Evolutionary conservation across 1,284 basidiomycete genomes (phyloP).

Genomic region (Malassezia cuniculi): DNA sequence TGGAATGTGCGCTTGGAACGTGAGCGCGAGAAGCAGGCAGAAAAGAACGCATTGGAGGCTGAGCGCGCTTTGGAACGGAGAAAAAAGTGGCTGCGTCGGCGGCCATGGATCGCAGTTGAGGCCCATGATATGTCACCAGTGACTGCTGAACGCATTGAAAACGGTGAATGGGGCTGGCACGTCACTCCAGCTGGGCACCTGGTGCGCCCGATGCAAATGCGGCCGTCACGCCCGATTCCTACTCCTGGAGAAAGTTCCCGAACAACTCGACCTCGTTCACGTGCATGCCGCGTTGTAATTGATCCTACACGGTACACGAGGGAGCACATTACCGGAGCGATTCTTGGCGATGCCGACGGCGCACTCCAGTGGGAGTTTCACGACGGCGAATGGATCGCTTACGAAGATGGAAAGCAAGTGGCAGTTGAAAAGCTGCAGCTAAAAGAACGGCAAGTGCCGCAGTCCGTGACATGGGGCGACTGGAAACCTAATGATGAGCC

Average conservation of each 20-base stretch:
- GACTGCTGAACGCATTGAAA: slow-evolving; percentile 18
- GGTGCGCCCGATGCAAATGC: slow-evolving; percentile 34
- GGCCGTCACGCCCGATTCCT: slow-evolving; percentile 27
- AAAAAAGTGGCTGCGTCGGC: slow-evolving; percentile 17
- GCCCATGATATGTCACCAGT: slow-evolving; percentile 19
- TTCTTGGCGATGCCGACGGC: slow-evolving; percentile 21
- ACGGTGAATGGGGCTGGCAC: slow-evolving; percentile 40
- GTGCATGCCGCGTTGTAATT: slow-evolving; percentile 28
- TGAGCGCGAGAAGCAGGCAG: slow-evolving; percentile 12
- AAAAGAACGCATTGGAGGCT: not conserved
- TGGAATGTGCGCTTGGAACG: slow-evolving; percentile 6
- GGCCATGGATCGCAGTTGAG: slow-evolving; percentile 24
- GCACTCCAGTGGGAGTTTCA: slow-evolving; percentile 19
- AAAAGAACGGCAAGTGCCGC: slow-evolving; percentile 13
- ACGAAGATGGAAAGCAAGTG: not conserved
- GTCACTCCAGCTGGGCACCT: slow-evolving; percentile 33
- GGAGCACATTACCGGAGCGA: slow-evolving; percentile 22
- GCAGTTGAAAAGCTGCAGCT: too few species aligned
- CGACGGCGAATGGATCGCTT: slow-evolving; percentile 6
- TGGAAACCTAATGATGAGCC: slow-evolving; percentile 8
- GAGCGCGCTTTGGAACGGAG: not conserved
- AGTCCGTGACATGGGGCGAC: slow-evolving; percentile 13
- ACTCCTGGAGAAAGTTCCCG: slow-evolving; percentile 12
- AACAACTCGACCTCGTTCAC: slow-evolving; percentile 13
- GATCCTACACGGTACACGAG: slow-evolving; percentile 37